Conservation (phyloP, 768 basidiomycete species). For the Galerina marginata region DNA sequence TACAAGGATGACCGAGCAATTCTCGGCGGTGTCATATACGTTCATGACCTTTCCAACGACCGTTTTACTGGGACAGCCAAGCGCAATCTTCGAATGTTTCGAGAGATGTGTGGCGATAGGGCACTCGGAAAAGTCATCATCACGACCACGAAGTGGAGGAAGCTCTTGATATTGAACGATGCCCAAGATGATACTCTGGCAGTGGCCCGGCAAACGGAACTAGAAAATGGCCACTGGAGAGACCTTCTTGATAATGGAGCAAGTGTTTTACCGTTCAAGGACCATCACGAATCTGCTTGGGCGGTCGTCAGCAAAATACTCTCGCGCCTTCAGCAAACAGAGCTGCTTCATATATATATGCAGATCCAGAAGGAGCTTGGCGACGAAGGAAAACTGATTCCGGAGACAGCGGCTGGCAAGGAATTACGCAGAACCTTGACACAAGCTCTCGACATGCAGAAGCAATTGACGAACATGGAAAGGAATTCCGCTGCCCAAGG, state of each 20-base stretch:
- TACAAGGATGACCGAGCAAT: background rate
- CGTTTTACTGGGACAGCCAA: constrained; percentile 3
- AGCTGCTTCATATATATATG: background rate
- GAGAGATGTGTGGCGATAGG: background rate
- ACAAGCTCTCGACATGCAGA: constrained; percentile 16
- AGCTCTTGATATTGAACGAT: background rate
- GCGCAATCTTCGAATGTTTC: constrained; percentile 3
- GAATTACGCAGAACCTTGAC: constrained; percentile 16
- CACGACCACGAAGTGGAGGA: background rate
- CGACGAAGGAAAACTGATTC: constrained; percentile 5
- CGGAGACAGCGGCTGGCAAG: constrained; percentile 17
- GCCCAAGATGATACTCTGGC: background rate
- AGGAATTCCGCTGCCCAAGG: background rate
- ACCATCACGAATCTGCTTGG: background rate
- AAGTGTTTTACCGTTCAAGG: background rate
- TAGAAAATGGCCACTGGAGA: constrained; percentile 10
- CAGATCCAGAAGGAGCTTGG: constrained; percentile 22
- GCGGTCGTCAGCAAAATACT: background rate
- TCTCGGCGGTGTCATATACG: constrained; percentile 1
- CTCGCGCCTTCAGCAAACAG: background rate
- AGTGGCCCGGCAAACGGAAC: background rate
- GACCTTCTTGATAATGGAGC: constrained; percentile 3
- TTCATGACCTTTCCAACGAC: constrained; percentile 4
- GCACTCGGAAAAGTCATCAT: background rate
- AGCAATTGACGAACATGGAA: constrained; percentile 2